Base-by-base conservation (phyloP, 129 eudicot species). In the Flaveria brownii region DNA sequence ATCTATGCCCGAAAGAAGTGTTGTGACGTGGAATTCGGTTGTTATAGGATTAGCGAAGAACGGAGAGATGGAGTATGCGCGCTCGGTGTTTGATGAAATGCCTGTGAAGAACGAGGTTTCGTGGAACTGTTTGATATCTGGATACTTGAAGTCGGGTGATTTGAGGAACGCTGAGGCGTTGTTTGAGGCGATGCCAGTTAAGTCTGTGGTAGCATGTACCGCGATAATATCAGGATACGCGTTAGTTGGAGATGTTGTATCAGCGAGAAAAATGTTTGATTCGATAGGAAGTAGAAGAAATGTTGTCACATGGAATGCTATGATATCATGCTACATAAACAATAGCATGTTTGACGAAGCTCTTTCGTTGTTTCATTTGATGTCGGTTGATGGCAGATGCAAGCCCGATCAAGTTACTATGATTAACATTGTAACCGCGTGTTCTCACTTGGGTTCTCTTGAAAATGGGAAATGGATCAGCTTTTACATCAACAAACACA, bases 301-400 rank as follows among this genome's bases (percentile, higher is more conserved):
- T 73, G 81, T 83, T n/a, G 87, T 89, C 0, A 81, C 92, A 2
- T 89, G 96, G 96, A 89, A 89, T 70, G 89, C 96, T 17, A 87
- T 87, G 92, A 87, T 89, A 47, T 54, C 91, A 6, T 85, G 96
- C 3, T 87, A 87, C 30, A 82, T 87, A 36, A 82, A 85, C 47
- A 79, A 78, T 55, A 79, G 76, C 22, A 68, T 76, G 78, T 87
- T 87, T 51, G 85, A 83, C 66, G 76, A 85, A 71, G 88, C 90
- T 69, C 89, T 85, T 51, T 78, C 85, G 0, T 42, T 83, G 25
- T 89, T 87, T 63, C 87, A 64, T 45, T 22, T 76, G 55, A 85
- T 89, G 91, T 69, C 87, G 45, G 52, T 71, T 28, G 91, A 85
- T 72, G 86, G 85, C 26, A 85, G 69, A 49, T 89, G 85, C 74